Base-by-base conservation (phyloP, 192 early-diverging fungal species). In the Backusella mclennaniae region DNA sequence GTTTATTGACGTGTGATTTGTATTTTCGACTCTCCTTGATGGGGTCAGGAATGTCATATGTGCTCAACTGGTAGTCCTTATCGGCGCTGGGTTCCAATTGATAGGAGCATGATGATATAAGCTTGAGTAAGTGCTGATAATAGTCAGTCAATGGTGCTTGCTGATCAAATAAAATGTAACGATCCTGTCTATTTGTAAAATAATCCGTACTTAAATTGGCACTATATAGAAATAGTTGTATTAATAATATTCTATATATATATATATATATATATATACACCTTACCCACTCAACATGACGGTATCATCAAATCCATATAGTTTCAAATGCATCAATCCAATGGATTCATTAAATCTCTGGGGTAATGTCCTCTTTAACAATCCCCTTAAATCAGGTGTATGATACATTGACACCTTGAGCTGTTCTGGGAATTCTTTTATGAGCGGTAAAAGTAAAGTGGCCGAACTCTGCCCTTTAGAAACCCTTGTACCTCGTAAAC, bases 131-230 rank as follows among this genome's bases (percentile, higher is more conserved):
- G 26, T 90, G 86, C 14, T 56, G 77, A 83, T 92, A 98, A 77
- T 97, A 97, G 21, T 87, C 77, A 0, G 89, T 86, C 21, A 99
- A 56, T 1, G 80, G 78, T 36, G 70, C 69, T 3, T 81, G 75
- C 35, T 90, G 81, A 0, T 84, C 67, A 74, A 98, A 92, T 73
- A 85, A 76, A 67, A 98, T 88, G 69, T 98, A 98, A 26, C 98
- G 92, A 85, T 99, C 98, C 82, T 99, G 98, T 8, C 98, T 88
- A 84, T 95, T 90, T 17, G 89, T 92, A 86, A 99, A 99, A 81
- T 99, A 99, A 78, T 99, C 96, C 17, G 85, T 87, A 81, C 91
- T 96, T 71, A 98, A 85, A 75, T 98, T 98, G 8, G 97, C 98
- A 0, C 97, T 96, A 83, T 77, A 3, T 42, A 31, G 33, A n/a